phyloP scores from a whole-genome alignment of 2,329 filamentous ascomycete species.

The Graphiopsis chlorocephala region DNA sequence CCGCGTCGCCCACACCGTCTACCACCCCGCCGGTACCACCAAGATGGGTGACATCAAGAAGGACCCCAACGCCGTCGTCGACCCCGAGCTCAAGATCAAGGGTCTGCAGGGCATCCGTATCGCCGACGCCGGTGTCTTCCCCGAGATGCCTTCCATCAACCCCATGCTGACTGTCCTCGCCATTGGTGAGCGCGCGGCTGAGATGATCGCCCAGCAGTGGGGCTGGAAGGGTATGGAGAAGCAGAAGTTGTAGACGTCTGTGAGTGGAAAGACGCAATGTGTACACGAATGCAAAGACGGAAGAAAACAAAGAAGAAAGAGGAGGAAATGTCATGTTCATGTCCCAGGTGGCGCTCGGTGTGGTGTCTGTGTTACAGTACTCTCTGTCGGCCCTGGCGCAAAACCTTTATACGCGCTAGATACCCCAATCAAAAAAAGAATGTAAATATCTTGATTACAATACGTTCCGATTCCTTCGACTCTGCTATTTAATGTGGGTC shows the following conservation, averaged over 20 bases:
- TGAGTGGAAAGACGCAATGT: not conserved
- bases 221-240: conserved; percentile 60
- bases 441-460: not conserved
- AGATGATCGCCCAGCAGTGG: conserved; percentile 74
- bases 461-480: not conserved
- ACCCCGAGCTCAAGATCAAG: conserved; percentile 67
- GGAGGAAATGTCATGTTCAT: not conserved
- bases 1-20: conserved; percentile 80
- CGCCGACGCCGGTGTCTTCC: conserved; percentile 84
- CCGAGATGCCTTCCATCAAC: conserved; percentile 81
- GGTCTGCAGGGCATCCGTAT: conserved; percentile 74
- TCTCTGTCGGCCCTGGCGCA: not conserved
- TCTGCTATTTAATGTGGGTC: not conserved
- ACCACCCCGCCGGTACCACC: conserved; percentile 84
- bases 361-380: not conserved
- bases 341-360: not conserved
- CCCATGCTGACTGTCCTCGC: conserved; percentile 86
- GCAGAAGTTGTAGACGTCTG: conserved; percentile 48
- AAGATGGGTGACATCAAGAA: conserved; percentile 76
- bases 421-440: conserved; percentile 7
- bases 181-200: conserved; percentile 78
- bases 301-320: not conserved
- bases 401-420: conserved; percentile 9
- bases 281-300: not conserved
- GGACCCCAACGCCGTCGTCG: conserved; percentile 76